phyloP scores from a whole-genome alignment of 495 filamentous ascomycete species.

The Pseudevernia furfuracea region DNA sequence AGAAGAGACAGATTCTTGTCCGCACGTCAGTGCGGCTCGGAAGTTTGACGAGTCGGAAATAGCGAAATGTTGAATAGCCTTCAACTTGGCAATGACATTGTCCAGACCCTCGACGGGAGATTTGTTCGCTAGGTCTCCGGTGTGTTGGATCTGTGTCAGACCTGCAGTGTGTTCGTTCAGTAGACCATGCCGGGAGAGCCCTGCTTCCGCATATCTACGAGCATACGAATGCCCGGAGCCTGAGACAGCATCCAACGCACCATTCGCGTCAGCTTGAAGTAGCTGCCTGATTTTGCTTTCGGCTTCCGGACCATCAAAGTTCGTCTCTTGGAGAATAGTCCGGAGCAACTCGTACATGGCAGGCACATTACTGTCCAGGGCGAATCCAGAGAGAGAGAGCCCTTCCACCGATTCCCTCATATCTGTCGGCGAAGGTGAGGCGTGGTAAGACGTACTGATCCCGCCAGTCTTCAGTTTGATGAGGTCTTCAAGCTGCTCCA shows the following conservation, averaged over 20 bases:
- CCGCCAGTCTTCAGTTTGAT: conserved; percentile 98
- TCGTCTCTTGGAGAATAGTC: conserved; percentile 72
- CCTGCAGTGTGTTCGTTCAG: conserved; percentile 76
- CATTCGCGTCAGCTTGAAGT: conserved; percentile 73
- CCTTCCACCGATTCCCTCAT: conserved; percentile 68
- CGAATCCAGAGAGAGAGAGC: conserved; percentile 71
- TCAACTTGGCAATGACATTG: conserved; percentile 77
- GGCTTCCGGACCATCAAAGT: conserved; percentile 76
- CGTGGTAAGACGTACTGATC: conserved; percentile 68
- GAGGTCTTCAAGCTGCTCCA: conserved; percentile 90
- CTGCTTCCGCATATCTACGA: conserved; percentile 70
- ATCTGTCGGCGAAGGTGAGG: conserved; percentile 64
- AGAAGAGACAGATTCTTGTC: conserved; percentile 52
- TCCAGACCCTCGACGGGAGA: conserved; percentile 51
- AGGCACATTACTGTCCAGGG: conserved; percentile 79
- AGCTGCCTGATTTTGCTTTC: conserved; percentile 77
- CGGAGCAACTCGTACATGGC: conserved; percentile 84
- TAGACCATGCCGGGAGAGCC: conserved; percentile 60
- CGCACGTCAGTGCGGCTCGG: conserved; percentile 81
- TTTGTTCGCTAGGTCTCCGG: conserved; percentile 56
- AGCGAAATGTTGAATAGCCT: conserved; percentile 73
- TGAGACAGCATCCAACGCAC: conserved; percentile 85
- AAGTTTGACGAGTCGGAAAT: conserved; percentile 50
- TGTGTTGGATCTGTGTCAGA: conserved; percentile 81
- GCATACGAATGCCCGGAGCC: conserved; percentile 81